phyloP scores from a whole-genome alignment of 768 basidiomycete species.

The Multifurca ochricompacta region DNA sequence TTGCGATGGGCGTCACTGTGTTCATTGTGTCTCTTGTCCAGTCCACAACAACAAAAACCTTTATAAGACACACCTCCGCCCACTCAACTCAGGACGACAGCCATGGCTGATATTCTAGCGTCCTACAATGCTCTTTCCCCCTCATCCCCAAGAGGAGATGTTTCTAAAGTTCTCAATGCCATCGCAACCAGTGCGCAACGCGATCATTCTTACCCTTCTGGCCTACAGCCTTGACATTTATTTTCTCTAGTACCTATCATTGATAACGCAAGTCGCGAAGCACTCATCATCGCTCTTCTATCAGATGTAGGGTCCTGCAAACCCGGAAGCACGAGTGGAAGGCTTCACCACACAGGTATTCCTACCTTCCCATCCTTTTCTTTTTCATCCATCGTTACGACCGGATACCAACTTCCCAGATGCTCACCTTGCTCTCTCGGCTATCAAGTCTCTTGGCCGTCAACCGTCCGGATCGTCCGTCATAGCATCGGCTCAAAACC shows the following conservation, averaged over 20 bases:
- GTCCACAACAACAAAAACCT: background rate
- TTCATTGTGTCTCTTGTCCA: background rate
- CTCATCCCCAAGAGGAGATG: slow-evolving; percentile 27
- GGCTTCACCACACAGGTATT: slow-evolving; percentile 11
- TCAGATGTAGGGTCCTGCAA: slow-evolving; percentile 11
- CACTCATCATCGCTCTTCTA: background rate
- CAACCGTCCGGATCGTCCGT: slow-evolving; percentile 59
- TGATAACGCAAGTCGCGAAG: slow-evolving; percentile 2
- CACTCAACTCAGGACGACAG: background rate
- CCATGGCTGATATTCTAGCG: slow-evolving; percentile 41
- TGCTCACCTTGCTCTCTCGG: slow-evolving; percentile 54
- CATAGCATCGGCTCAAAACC: slow-evolving; percentile 46
- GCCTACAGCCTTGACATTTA: slow-evolving; percentile 37
- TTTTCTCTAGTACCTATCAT: slow-evolving; percentile 37
- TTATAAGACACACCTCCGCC: background rate
- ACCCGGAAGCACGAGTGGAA: slow-evolving; percentile 11
- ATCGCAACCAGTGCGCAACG: slow-evolving; percentile 41
- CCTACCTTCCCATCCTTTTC: background rate
- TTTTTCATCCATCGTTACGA: background rate
- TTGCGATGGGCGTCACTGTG: slow-evolving; percentile 4
- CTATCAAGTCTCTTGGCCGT: slow-evolving; percentile 70
- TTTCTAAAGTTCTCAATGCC: slow-evolving; percentile 40
- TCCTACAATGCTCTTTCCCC: slow-evolving; percentile 35
- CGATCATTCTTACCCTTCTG: slow-evolving; percentile 19
- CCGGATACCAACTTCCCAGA: slow-evolving; percentile 38